phyloP scores from a whole-genome alignment of 768 basidiomycete genomes.

The Fibroporia radiculosa region DNA sequence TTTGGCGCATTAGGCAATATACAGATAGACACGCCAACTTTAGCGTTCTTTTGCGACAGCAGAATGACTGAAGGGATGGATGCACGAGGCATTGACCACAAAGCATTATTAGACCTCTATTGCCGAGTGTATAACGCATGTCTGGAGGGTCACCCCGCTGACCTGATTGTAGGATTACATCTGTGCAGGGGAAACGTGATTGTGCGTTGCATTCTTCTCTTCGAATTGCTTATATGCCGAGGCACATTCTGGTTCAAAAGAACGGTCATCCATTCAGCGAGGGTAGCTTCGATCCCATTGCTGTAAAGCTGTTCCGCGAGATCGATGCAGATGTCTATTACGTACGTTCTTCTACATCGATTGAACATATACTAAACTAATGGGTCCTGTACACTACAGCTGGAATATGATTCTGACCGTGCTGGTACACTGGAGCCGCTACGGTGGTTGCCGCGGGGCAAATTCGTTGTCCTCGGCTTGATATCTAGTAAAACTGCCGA shows the following conservation, averaged over 20 bases:
- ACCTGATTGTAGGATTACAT: slow-evolving; percentile 49
- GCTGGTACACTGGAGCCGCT: slow-evolving; percentile 54
- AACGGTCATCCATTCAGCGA: slow-evolving; percentile 27
- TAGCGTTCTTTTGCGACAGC: slow-evolving; percentile 61
- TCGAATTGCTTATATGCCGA: not conserved
- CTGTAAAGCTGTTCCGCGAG: slow-evolving; percentile 45
- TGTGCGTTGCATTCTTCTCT: slow-evolving; percentile 5
- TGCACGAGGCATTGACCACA: slow-evolving; percentile 52
- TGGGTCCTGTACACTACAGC: too few relatives aligned
- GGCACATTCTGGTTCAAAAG: slow-evolving; percentile 6
- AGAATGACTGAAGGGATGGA: slow-evolving; percentile 49
- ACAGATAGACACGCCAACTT: slow-evolving; percentile 40
- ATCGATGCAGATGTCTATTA: slow-evolving; percentile 49
- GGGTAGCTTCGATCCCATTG: slow-evolving; percentile 51
- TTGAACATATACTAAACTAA: not conserved
- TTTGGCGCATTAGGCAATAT: slow-evolving; percentile 20
- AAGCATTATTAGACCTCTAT: slow-evolving; percentile 58
- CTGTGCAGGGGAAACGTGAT: slow-evolving; percentile 43
- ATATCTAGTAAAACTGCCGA: slow-evolving; percentile 34
- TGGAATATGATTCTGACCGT: slow-evolving; percentile 58
- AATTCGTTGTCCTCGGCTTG: slow-evolving; percentile 34
- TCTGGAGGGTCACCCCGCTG: slow-evolving; percentile 42
- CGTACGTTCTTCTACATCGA: slow-evolving; percentile 8
- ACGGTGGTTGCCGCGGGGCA: slow-evolving; percentile 38
- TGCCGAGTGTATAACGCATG: slow-evolving; percentile 55